Base-by-base conservation (phyloP, 805 yeast genomes). In the Metschnikowia proteae region DNA sequence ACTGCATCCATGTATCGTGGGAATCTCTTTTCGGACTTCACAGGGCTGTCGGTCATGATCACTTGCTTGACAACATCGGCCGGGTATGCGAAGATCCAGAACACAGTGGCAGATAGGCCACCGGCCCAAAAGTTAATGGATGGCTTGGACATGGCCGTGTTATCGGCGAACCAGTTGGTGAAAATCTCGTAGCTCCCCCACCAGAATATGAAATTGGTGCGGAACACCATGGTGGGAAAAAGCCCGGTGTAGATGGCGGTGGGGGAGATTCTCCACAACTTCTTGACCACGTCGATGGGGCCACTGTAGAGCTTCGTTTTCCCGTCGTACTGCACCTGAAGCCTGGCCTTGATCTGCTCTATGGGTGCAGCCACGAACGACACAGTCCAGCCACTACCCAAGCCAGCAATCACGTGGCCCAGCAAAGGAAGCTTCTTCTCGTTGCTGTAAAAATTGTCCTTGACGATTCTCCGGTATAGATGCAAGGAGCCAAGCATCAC, bases 341-440 rank as follows among this genome's bases (percentile, higher is more conserved):
- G 73, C 53, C 95, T 76, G 3, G 96, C 96, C 67, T 90, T 90
- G 56, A 90, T 82, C 58, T 86, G 85, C 64, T 90, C 97, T 6
- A 90, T 85, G 2, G 97, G 97, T 0, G 96, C 96, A 4, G 97
- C 97, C n/a, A 90, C 91, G 70, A 90, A 86, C 41, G 92, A 83
- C 10, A 90, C 97, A 0, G 97, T 90, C 84, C 85, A 81, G 2
- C 97, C 97, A 6, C 94, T 82, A n/a, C 96, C 95, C 29, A 80
- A 62, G 0, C 83, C 84, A 1, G 96, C 92, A 23, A 84, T 65
- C 29, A 86, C 74, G 60, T 86, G 89, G 0, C 96, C 96, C 11
- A 76, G 51, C 11, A 89, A 64, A 1, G 96, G 96, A 52, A 90
- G 68, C 60, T 80, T 81, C 26, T 74, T 67, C 46, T 80, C 76